phyloP scores from a whole-genome alignment of 2,329 filamentous ascomycete genomes.

The Myriosclerotinia scirpicola region DNA sequence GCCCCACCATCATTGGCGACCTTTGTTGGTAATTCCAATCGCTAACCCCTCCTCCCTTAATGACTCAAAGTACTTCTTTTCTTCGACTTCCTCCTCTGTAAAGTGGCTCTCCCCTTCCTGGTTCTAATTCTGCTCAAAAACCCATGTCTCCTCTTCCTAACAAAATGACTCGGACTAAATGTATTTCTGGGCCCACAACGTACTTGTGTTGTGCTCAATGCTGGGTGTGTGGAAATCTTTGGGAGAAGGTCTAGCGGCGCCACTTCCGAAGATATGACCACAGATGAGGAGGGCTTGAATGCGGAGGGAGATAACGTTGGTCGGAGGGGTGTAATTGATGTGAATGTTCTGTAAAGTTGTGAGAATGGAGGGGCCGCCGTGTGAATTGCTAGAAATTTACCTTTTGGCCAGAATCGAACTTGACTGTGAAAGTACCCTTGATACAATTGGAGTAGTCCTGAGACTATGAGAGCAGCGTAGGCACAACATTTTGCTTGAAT shows the following conservation, averaged over 20 bases:
- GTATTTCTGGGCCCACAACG: conserved; percentile 41
- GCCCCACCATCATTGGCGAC: background rate
- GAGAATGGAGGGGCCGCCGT: background rate
- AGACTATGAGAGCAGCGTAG: conserved; percentile 36
- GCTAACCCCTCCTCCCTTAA: conserved; percentile 25
- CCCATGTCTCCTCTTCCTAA: conserved; percentile 42
- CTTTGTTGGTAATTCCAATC: background rate
- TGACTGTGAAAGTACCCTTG: conserved; percentile 22
- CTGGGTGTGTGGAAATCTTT: conserved; percentile 39
- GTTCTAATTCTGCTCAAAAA: conserved; percentile 41
- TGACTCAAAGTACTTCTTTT: conserved; percentile 41
- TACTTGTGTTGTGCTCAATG: conserved; percentile 37
- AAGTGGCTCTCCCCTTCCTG: conserved; percentile 38
- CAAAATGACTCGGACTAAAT: conserved; percentile 42
- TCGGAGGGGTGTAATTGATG: conserved; percentile 36
- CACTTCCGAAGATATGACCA: conserved; percentile 1
- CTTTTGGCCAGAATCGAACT: conserved; percentile 28
- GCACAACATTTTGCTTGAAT: conserved; percentile 36
- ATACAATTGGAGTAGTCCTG: conserved; percentile 25
- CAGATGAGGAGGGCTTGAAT: conserved; percentile 24
- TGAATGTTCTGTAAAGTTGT: conserved; percentile 36
- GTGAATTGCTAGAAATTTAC: conserved; percentile 25
- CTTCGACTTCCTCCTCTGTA: conserved; percentile 40
- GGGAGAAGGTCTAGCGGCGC: conserved; percentile 36
- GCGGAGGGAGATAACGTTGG: conserved; percentile 34